Conservation (phyloP, 1,284 basidiomycete genomes). For the Ceratobasidium sp. region DNA sequence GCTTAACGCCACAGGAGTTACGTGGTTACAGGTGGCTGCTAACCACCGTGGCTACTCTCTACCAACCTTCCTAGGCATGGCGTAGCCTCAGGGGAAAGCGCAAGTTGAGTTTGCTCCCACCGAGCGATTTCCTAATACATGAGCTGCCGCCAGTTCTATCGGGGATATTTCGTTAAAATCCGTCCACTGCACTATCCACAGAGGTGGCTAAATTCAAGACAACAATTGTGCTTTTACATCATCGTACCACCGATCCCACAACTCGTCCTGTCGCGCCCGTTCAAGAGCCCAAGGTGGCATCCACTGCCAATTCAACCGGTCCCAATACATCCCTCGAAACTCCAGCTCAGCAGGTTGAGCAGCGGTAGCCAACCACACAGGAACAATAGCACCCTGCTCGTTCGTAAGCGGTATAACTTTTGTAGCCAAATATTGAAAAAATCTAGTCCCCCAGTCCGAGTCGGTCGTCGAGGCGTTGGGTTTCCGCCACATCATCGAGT, state of each 20-base stretch:
- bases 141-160: too few species aligned
- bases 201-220: background rate
- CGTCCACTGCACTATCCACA: background rate
- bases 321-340: conserved; percentile 42
- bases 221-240: conserved; percentile 8
- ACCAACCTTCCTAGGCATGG: too few species aligned
- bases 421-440: conserved; percentile 10
- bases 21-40: background rate
- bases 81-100: too few species aligned
- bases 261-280: background rate
- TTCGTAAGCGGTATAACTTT: conserved; percentile 8
- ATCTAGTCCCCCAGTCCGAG: background rate
- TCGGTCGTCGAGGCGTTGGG: background rate
- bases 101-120: too few species aligned
- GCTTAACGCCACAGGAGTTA: conserved; percentile 1
- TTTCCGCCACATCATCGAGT: conserved; percentile 22
- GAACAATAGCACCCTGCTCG: conserved; percentile 38
- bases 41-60: background rate
- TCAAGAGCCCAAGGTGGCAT: conserved; percentile 41
- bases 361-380: conserved; percentile 43
- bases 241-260: conserved; percentile 41
- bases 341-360: conserved; percentile 10
- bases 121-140: too few species aligned
- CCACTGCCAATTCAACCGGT: conserved; percentile 36
- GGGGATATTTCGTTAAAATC: too few species aligned